Percentiles rank a stretch among this genome's conserved stretches.
These are phyloP conservation scores for Camelina neglecta DNA, from an alignment of 345 rosid species.

Conservation along the genomic window DNA sequence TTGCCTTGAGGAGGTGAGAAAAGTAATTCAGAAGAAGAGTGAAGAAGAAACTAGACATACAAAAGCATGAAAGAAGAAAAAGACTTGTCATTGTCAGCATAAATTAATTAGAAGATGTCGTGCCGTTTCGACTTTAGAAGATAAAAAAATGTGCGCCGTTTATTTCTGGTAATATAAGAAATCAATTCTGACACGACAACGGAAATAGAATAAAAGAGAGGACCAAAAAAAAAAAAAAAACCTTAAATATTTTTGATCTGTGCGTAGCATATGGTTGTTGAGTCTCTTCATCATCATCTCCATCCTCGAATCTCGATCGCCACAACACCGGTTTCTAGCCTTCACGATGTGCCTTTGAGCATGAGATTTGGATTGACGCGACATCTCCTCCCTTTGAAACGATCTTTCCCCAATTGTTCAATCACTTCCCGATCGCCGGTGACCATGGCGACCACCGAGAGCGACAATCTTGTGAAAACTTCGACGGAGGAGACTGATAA, in stretches of 20 bases:
- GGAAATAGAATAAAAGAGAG: neutral
- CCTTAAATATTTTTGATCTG: neutral
- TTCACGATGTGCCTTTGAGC: conserved; percentile 31
- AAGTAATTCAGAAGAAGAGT: conserved; percentile 45
- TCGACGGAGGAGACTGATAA: conserved; percentile 17
- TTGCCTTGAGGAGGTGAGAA: conserved; percentile 61
- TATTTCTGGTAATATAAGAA: neutral
- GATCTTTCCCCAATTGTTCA: conserved; percentile 27
- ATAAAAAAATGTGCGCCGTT: too few species aligned
- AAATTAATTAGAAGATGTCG: neutral
- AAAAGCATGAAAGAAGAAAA: conserved; percentile 28
- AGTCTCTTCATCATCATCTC: conserved; percentile 7
- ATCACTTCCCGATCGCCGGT: conserved; percentile 28
- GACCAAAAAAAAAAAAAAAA: neutral
- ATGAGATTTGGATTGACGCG: conserved; percentile 40
- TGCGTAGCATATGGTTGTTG: conserved; percentile 17
- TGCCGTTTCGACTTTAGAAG: too few species aligned
- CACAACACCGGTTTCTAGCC: neutral
- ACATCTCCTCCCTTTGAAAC: conserved; percentile 31
- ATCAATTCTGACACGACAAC: conserved; percentile 20
- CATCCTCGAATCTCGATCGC: conserved; percentile 35
- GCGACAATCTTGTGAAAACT: conserved; percentile 2
- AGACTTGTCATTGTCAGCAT: neutral
- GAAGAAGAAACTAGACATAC: conserved; percentile 28
- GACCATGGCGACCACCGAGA: conserved; percentile 39